Base-by-base conservation (phyloP, 2,329 filamentous ascomycete genomes). In the Lachnellula cervina region DNA sequence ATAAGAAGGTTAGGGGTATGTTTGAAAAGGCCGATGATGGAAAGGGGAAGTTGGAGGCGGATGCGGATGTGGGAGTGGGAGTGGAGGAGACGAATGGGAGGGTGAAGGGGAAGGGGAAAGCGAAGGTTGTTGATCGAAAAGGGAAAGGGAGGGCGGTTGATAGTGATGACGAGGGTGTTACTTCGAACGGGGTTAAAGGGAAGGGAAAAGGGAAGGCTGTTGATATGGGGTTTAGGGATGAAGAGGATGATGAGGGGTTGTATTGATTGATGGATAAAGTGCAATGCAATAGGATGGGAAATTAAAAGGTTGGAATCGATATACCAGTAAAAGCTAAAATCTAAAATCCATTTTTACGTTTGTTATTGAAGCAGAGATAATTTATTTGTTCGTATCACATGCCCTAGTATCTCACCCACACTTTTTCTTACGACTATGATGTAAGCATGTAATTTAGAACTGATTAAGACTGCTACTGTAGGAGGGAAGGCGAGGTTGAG, bases 1-100 rank as follows among this genome's bases (percentile, higher is more conserved):
- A 97, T 66, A 89, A 96, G 68, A 77, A 81, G 0, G 93, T 99
- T 5, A 79, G 94, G 40, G 83, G 81, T 17, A 82, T 84, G 17
- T 99, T 99, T 68, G 94, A 99, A 68, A 87, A 87, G 9, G 73
- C 71, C 5, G 71, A 69, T 38, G 70, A 72, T 6, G 56, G 53
- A 1, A 62, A 61, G 35, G 57, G 59, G 7, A 60, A 64, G 34
- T 56, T 38, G 16, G 49, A 48, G 13, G 58, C 32, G 1, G 45
- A 32, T 32, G 28, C 28, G 8, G 28, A 32, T 11, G 28, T 32
- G 28, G 9, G 9, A 21, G 28, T 32, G 28, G 9, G 9, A 21
- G 55, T 37, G 47, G 54, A 43, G 25, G 42, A 46, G 17, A 14
- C 37, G 16, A 49, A 45, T 50, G 50, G 49, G 14, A 40, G 55